These are phyloP conservation scores for Wallemia mellicola DNA, from an alignment of 1,284 basidiomycete genomes.

Conservation along the genomic window DNA sequence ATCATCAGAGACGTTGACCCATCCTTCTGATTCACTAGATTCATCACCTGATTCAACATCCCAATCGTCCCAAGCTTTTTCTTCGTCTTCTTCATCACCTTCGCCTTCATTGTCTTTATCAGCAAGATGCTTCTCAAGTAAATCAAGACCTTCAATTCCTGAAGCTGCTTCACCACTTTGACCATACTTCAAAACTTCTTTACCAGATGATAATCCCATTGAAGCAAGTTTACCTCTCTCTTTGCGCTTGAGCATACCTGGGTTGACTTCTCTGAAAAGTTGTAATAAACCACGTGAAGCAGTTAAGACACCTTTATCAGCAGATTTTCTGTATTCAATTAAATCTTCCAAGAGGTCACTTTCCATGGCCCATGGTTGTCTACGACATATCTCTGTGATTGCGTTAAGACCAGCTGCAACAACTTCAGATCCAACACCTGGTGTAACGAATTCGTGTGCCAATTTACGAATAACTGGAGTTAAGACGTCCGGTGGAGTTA, in stretches of 20 bases:
- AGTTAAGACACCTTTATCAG: constrained; percentile 73
- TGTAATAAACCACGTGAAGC: constrained; percentile 64
- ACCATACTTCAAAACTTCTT: constrained; percentile 47
- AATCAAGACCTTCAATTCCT: constrained; percentile 72
- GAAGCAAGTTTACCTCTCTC: constrained; percentile 68
- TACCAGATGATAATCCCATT: constrained; percentile 32
- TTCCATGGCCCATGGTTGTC: constrained; percentile 85
- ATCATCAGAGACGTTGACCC: constrained; percentile 59
- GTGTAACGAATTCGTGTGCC: constrained; percentile 86
- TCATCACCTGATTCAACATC: constrained; percentile 42
- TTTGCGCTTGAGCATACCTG: constrained; percentile 58
- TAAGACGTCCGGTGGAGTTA: constrained; percentile 78
- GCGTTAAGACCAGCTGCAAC: constrained; percentile 86
- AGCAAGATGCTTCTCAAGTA: constrained; percentile 60
- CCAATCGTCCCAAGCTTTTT: constrained; percentile 66
- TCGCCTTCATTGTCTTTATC: constrained; percentile 21
- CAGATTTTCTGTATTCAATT: constrained; percentile 76
- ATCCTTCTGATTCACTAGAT: constrained; percentile 36
- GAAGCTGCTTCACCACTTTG: constrained; percentile 33
- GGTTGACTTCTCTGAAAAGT: constrained; percentile 89
- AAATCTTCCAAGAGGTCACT: constrained; percentile 71
- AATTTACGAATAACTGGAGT: constrained; percentile 72
- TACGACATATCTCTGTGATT: constrained; percentile 64
- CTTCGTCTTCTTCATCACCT: constrained; percentile 28
- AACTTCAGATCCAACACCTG: constrained; percentile 74